These are phyloP conservation scores for Rhizophagus sp. DNA, from an alignment of 192 early-diverging fungal genomes.

Conservation along the genomic window DNA sequence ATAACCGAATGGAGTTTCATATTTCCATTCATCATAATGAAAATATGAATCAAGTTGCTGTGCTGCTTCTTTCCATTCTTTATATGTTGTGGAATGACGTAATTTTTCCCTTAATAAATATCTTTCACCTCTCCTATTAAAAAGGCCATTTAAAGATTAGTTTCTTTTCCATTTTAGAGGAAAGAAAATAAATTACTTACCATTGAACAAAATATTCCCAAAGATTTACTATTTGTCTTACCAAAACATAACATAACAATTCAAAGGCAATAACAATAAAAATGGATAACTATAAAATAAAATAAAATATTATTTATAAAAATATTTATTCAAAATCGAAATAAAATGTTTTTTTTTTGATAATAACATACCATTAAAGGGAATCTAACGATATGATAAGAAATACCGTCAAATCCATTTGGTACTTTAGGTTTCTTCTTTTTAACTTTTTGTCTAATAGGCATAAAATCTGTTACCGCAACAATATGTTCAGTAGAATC, in stretches of 20 bases:
- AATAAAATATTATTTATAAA: neutral
- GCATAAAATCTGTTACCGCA: constrained; percentile 54
- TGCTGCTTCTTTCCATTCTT: constrained; percentile 65
- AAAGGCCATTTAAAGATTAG: neutral
- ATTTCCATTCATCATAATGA: constrained; percentile 72
- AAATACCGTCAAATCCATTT: constrained; percentile 40
- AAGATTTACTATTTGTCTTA: constrained; percentile 60
- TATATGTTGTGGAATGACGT: constrained; percentile 57
- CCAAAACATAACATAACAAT: constrained; percentile 54
- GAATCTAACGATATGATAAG: constrained; percentile 51
- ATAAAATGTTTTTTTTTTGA: neutral
- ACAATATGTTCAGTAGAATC: constrained; percentile 52
- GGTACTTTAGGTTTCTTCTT: constrained; percentile 33
- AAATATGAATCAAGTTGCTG: constrained; percentile 61
- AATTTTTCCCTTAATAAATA: constrained; percentile 48
- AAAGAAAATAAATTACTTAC: constrained; percentile 31
- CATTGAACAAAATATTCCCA: constrained; percentile 69
- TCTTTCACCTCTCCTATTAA: constrained; percentile 54
- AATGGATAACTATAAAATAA: constrained; percentile 46
- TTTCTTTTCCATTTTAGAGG: neutral
- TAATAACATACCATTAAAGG: constrained; percentile 52
- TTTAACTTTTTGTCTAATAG: constrained; percentile 40
- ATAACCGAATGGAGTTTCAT: constrained; percentile 53
- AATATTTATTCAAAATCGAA: no score
- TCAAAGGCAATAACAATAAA: constrained; percentile 61